Evolutionary conservation across 2,329 filamentous ascomycete species (phyloP).

Genomic region (Neofusicoccum kwambonambiense): DNA sequence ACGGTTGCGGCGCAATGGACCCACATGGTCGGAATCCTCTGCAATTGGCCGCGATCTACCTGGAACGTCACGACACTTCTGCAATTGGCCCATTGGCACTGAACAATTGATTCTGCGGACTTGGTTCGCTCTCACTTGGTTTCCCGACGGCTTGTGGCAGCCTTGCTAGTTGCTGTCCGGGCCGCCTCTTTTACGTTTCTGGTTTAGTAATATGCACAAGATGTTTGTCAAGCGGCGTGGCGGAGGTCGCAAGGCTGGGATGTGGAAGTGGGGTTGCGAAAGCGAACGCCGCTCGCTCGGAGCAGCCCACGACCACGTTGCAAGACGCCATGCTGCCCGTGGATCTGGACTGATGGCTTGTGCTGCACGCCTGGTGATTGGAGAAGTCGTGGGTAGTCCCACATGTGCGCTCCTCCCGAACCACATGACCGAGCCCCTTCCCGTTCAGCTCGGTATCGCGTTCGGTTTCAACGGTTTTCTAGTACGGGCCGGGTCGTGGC

Average conservation of each 20-base stretch:
- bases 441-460: conserved; percentile 5
- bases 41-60: background rate
- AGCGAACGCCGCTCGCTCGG: background rate
- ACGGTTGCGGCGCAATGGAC: background rate
- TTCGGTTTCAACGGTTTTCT: conserved; percentile 3
- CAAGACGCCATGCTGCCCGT: background rate
- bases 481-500: background rate
- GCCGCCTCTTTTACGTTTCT: background rate
- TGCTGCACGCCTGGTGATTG: background rate
- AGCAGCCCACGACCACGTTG: background rate
- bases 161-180: background rate
- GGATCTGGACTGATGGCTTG: background rate
- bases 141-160: background rate
- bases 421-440: background rate
- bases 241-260: background rate
- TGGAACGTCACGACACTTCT: background rate
- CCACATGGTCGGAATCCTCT: background rate
- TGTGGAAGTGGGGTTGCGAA: conserved; percentile 1
- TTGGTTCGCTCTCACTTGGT: background rate
- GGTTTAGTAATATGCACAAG: background rate
- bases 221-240: background rate
- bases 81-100: too few species aligned
- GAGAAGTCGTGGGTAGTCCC: background rate
- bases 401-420: conserved; percentile 1
- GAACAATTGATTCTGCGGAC: background rate